These are phyloP conservation scores for Colletotrichum destructivum DNA, from an alignment of 2,329 filamentous ascomycete genomes.

Conservation along the genomic window DNA sequence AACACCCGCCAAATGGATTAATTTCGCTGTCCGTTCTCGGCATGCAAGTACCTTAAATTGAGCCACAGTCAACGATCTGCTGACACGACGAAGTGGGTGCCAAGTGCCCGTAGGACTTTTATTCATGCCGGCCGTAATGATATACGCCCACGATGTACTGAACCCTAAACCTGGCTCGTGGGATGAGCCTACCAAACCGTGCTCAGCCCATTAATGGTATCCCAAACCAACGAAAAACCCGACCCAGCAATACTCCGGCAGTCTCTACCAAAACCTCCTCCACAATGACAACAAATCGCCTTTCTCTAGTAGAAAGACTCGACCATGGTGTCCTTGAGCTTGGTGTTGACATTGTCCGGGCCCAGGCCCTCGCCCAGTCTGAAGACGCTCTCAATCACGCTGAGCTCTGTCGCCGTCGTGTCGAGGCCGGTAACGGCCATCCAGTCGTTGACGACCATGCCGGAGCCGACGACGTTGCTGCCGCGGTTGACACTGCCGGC, in stretches of 20 bases:
- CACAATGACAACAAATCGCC: not conserved
- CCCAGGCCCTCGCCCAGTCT: conserved; percentile 89
- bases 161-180: conserved; percentile 24
- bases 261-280: conserved; percentile 9
- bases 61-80: not conserved
- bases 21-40: not conserved
- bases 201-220: conserved; percentile 42
- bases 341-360: conserved; percentile 83
- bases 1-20: not conserved
- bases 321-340: conserved; percentile 97
- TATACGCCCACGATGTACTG: conserved; percentile 21
- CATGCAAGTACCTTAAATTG: not conserved
- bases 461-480: conserved; percentile 93
- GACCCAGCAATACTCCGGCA: conserved; percentile 27
- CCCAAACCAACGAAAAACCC: conserved; percentile 41
- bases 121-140: conserved; percentile 29
- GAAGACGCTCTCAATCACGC: conserved; percentile 97
- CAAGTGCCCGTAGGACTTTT: conserved; percentile 37
- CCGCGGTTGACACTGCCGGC: conserved; percentile 95
- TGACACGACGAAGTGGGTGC: conserved; percentile 5
- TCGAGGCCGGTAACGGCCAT: conserved; percentile 93
- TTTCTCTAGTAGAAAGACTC: conserved; percentile 92
- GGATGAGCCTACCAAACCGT: conserved; percentile 26
- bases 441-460: conserved; percentile 98
- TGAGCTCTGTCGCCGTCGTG: conserved; percentile 94